phyloP scores from a whole-genome alignment of 352 stramenopile genomes.

The Pythium rishiriense region DNA sequence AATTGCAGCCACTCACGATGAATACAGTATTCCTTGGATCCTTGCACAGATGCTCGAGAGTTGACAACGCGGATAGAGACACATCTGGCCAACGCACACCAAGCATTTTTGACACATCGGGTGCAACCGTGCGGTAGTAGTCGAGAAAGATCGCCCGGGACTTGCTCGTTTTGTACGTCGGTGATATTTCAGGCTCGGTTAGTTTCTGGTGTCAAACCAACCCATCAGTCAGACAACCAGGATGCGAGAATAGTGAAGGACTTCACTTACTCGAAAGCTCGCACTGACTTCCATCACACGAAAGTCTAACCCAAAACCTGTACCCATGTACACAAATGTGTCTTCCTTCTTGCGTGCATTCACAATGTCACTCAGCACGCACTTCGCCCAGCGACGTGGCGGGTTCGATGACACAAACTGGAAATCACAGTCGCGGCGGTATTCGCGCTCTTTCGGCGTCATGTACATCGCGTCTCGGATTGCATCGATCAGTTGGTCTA shows the following conservation, averaged over 20 bases:
- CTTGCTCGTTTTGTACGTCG: conserved; percentile 66
- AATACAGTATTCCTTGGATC: conserved; percentile 97
- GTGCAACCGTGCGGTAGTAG: conserved; percentile 97
- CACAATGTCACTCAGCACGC: conserved; percentile 74
- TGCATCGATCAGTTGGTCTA: conserved; percentile 75
- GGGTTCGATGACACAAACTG: conserved; percentile 74
- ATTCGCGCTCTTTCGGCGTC: conserved; percentile 63
- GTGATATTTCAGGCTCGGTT: conserved; percentile 58
- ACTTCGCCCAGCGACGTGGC: conserved; percentile 69
- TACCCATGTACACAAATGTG: conserved; percentile 83
- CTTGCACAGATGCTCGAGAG: conserved; percentile 91
- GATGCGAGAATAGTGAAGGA: neutral
- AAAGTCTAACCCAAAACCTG: conserved; percentile 96
- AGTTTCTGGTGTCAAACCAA: conserved; percentile 49
- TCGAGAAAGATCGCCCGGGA: conserved; percentile 96
- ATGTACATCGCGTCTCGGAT: conserved; percentile 78
- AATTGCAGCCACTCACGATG: conserved; percentile 96
- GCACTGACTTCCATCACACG: conserved; percentile 95
- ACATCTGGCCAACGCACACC: conserved; percentile 77
- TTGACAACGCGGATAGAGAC: conserved; percentile 62
- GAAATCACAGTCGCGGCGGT: conserved; percentile 75
- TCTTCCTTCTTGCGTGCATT: conserved; percentile 82
- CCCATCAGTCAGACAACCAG: neutral
- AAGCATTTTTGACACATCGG: conserved; percentile 86
- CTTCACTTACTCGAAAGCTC: conserved; percentile 87